Conservation (phyloP, 208 protist genomes). For the Leishmania braziliensis region DNA sequence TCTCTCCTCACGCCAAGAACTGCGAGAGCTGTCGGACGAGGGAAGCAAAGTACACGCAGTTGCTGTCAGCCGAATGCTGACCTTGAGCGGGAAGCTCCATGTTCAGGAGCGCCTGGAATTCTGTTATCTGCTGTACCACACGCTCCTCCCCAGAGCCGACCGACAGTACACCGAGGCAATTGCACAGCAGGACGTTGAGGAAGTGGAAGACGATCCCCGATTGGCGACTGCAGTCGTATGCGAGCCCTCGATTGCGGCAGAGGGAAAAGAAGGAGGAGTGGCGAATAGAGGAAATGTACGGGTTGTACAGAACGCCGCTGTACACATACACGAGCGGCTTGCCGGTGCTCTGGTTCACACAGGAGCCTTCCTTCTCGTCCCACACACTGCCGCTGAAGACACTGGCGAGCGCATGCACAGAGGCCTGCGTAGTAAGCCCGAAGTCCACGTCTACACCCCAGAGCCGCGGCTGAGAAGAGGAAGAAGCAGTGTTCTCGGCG, state of each 20-base stretch:
- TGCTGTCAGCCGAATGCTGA: conserved; percentile 84
- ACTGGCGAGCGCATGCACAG: conserved; percentile 63
- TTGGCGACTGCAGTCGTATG: conserved; percentile 60
- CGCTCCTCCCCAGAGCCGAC: conserved; percentile 45
- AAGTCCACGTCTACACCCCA: conserved; percentile 94
- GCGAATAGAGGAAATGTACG: conserved; percentile 79
- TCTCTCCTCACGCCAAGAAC: conserved; percentile 8
- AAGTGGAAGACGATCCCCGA: conserved; percentile 87
- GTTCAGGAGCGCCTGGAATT: conserved; percentile 84
- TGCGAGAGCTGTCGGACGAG: conserved; percentile 68
- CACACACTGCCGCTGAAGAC: conserved; percentile 42
- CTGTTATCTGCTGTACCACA: conserved; percentile 53
- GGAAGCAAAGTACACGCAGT: conserved; percentile 88
- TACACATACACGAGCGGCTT: conserved; percentile 74
- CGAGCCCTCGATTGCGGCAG: conserved; percentile 71
- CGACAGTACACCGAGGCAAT: conserved; percentile 84
- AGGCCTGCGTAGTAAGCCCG: conserved; percentile 76
- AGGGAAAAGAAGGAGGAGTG: conserved; percentile 86
- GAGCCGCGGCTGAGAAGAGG: conserved; percentile 34
- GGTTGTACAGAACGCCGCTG: conserved; percentile 89
- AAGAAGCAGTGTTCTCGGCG: not conserved
- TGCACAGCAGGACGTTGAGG: conserved; percentile 74
- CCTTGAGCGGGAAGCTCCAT: conserved; percentile 86
- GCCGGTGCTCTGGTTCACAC: conserved; percentile 20
- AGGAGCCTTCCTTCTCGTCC: conserved; percentile 33